A percentile compares a stretch with the other conserved stretches of the same genome.
Evolutionary conservation across 2,329 filamentous ascomycete species (phyloP).

Genomic region (Venturia effusa): DNA sequence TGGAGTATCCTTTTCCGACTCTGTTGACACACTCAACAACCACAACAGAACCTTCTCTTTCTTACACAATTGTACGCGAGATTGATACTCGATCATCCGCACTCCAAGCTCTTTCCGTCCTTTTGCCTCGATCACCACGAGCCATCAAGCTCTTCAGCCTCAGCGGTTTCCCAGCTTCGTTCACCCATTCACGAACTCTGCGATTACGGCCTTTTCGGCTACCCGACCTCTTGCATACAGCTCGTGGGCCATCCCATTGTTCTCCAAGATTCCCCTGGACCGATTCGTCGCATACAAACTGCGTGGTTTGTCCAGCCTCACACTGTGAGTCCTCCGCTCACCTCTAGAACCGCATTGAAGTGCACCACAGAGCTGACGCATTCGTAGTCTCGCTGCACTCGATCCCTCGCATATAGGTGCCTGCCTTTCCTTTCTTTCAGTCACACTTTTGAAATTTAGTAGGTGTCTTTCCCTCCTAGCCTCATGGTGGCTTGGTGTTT

Average conservation of each 20-base stretch:
- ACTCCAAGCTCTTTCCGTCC: constrained; percentile 1
- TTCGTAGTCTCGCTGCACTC: not conserved
- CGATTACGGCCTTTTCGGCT: not conserved
- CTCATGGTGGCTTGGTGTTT: not conserved
- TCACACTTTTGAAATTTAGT: not conserved
- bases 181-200: not conserved
- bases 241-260: not conserved
- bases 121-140: not conserved
- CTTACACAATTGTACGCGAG: not conserved
- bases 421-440: not conserved
- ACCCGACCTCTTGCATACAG: not conserved
- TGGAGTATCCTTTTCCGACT: not conserved
- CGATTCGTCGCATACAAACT: not conserved
- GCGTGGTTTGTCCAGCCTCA: not conserved
- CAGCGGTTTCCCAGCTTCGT: not conserved
- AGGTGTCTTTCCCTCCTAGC: not conserved
- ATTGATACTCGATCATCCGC: not conserved
- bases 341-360: not conserved
- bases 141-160: not conserved
- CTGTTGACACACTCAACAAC: not conserved
- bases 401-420: not conserved
- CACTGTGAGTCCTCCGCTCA: not conserved
- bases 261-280: not conserved
- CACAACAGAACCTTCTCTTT: not conserved
- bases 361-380: not conserved